A percentile compares a stretch with the other conserved stretches of the same genome.
phyloP scores from a whole-genome alignment of 805 yeast species.

The Monosporozyma aerobia region DNA sequence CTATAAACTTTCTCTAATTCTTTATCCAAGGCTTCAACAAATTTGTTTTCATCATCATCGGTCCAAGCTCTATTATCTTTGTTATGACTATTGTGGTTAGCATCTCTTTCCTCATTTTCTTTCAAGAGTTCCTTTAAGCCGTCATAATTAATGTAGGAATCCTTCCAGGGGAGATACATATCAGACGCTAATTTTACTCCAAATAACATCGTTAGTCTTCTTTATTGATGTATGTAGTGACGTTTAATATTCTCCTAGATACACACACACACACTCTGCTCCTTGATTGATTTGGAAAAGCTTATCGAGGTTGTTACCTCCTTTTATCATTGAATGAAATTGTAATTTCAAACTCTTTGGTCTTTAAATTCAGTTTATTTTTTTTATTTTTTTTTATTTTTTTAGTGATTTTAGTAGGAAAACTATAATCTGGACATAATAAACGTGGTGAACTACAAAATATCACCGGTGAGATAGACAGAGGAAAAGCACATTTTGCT shows the following conservation, averaged over 20 bases:
- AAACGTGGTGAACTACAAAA: too few relatives aligned
- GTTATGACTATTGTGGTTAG: not conserved
- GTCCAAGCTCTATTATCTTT: constrained; percentile 36
- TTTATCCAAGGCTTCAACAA: constrained; percentile 56
- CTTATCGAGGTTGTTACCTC: not conserved
- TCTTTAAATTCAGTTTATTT: not conserved
- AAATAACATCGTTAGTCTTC: constrained; percentile 52
- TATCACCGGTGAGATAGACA: too few relatives aligned
- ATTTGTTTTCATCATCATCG: constrained; percentile 61
- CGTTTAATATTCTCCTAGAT: not conserved
- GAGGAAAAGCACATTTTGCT: too few relatives aligned
- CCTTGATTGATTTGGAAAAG: not conserved
- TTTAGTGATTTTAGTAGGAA: too few relatives aligned
- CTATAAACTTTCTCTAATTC: constrained; percentile 71
- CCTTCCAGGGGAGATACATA: constrained; percentile 82
- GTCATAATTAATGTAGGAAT: constrained; percentile 58
- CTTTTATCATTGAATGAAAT: not conserved
- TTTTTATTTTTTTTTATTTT: too few relatives aligned
- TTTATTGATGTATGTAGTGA: not conserved
- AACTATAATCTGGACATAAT: too few relatives aligned
- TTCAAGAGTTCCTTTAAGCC: constrained; percentile 56
- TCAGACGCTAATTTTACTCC: constrained; percentile 78
- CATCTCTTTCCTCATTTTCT: constrained; percentile 32
- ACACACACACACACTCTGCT: not conserved
- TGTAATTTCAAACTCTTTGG: not conserved